Evolutionary conservation across 2,329 filamentous ascomycete genomes (phyloP).

Genomic region (Penicillium rolfsii): DNA sequence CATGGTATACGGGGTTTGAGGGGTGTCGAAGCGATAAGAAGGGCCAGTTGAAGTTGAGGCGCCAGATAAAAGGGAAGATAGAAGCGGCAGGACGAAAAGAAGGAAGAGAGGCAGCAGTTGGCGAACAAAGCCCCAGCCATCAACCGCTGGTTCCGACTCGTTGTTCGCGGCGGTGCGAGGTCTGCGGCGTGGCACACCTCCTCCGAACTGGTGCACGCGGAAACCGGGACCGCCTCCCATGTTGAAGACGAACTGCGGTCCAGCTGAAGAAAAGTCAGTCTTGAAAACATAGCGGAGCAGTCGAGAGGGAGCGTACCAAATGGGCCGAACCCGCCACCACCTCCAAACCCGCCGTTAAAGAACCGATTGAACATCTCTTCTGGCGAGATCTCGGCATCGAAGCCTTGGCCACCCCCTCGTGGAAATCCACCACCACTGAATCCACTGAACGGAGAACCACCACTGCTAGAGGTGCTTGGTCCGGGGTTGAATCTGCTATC

Average conservation of each 20-base stretch:
- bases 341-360: conserved; percentile 72
- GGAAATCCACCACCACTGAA: conserved; percentile 54
- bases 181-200: conserved; percentile 72
- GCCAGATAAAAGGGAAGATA: conserved; percentile 75
- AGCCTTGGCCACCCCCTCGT: conserved; percentile 63
- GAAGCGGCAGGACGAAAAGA: conserved; percentile 81
- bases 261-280: conserved; percentile 47
- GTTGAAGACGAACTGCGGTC: conserved; percentile 93
- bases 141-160: conserved; percentile 55
- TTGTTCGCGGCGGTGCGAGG: conserved; percentile 63
- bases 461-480: conserved; percentile 41
- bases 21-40: conserved; percentile 73
- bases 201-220: conserved; percentile 93
- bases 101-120: conserved; percentile 86
- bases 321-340: conserved; percentile 52
- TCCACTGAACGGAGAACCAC: conserved; percentile 48
- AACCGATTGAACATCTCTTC: conserved; percentile 98
- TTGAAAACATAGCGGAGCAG: not conserved
- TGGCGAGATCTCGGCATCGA: conserved; percentile 89
- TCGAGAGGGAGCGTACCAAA: conserved; percentile 56
- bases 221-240: conserved; percentile 89
- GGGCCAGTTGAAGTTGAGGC: conserved; percentile 63
- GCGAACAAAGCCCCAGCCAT: conserved; percentile 61
- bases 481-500: conserved; percentile 77
- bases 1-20: conserved; percentile 72